These are phyloP conservation scores for Aspergillus carlsbadensis DNA, from an alignment of 495 filamentous ascomycete species.

Conservation along the genomic window DNA sequence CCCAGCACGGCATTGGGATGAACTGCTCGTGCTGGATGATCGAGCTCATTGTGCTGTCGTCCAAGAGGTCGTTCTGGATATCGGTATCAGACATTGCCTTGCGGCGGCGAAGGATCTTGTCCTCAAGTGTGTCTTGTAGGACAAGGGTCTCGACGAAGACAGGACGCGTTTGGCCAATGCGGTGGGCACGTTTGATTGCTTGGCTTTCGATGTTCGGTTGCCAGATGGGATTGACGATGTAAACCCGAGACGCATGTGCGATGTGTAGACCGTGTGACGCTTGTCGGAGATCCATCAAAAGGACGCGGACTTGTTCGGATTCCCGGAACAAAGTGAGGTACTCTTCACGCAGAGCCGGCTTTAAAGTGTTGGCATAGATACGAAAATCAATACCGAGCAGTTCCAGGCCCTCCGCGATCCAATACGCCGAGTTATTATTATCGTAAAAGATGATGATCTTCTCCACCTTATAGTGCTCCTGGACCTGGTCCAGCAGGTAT, in stretches of 20 bases:
- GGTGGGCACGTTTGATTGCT: constrained; percentile 85
- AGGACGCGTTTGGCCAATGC: constrained; percentile 78
- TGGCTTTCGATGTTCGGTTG: constrained; percentile 85
- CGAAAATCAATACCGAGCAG: constrained; percentile 70
- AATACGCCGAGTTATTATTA: constrained; percentile 77
- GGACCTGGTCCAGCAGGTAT: constrained; percentile 74
- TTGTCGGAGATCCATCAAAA: constrained; percentile 87
- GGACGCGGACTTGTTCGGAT: constrained; percentile 60
- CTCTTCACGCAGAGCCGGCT: constrained; percentile 56
- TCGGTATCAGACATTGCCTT: constrained; percentile 78
- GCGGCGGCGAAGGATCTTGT: constrained; percentile 73
- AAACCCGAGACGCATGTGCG: constrained; percentile 78
- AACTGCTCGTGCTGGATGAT: constrained; percentile 76
- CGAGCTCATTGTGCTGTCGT: constrained; percentile 72
- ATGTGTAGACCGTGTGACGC: constrained; percentile 88
- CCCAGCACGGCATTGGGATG: constrained; percentile 51
- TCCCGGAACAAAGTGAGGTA: constrained; percentile 79
- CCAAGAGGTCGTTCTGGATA: constrained; percentile 64
- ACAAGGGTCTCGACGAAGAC: constrained; percentile 89
- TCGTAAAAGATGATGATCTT: constrained; percentile 96
- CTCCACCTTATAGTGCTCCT: constrained; percentile 63
- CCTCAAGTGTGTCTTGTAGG: constrained; percentile 77
- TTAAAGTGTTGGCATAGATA: constrained; percentile 78
- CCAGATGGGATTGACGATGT: constrained; percentile 87
- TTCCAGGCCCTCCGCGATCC: constrained; percentile 80